phyloP scores from a whole-genome alignment of 306 rosid genomes.

The Argentina anserina region DNA sequence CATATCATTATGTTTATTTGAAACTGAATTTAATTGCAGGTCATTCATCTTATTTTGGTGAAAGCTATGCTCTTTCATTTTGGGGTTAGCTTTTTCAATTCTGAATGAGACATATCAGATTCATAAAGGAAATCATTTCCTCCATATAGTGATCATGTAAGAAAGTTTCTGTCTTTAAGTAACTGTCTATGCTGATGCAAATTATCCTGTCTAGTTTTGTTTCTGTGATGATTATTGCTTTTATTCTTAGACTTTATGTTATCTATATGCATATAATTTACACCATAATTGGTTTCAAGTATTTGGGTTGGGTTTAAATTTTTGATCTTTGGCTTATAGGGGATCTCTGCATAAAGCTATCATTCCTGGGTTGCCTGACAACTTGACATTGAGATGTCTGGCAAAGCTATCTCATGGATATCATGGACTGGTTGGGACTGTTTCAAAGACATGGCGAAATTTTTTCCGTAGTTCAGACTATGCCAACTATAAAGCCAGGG shows the following conservation, averaged over 20 bases:
- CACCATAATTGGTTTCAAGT: not conserved
- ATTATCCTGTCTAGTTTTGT: too few species aligned
- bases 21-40: not conserved
- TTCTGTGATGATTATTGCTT: not conserved
- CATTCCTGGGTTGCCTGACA: constrained; percentile 34
- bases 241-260: not conserved
- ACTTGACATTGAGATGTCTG: constrained; percentile 32
- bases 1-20: not conserved
- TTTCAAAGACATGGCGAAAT: constrained; percentile 31
- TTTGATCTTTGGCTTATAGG: constrained; percentile 11
- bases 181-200: not conserved
- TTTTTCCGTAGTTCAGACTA: constrained; percentile 22
- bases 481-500: constrained; percentile 26
- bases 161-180: not conserved
- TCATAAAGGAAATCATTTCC: not conserved
- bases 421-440: constrained; percentile 27
- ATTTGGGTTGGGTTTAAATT: not conserved
- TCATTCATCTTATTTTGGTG: not conserved
- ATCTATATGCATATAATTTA: not conserved
- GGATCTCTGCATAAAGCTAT: constrained; percentile 4
- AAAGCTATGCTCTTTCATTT: not conserved
- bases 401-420: constrained; percentile 35
- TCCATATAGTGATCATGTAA: constrained; percentile 9
- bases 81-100: not conserved
- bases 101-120: not conserved